Percentiles rank a stretch among this genome's conserved stretches.
These are phyloP conservation scores for Platanthera zijinensis DNA, from an alignment of 106 monocot species.

Conservation along the genomic window DNA sequence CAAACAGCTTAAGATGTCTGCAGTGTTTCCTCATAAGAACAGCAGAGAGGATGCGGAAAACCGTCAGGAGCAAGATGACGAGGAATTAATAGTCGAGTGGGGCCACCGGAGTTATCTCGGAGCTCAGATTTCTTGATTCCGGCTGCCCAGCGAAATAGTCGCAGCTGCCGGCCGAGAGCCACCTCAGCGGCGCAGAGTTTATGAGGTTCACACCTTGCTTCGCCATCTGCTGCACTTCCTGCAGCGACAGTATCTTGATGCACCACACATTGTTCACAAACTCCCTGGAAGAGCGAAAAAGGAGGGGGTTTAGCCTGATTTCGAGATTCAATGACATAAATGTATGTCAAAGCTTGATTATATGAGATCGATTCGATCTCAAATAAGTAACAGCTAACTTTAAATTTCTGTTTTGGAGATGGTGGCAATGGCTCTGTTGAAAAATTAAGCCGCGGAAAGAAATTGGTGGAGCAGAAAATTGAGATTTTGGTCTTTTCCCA, in stretches of 20 bases:
- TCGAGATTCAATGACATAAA: background rate
- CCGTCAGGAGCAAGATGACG: background rate
- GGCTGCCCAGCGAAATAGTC: background rate
- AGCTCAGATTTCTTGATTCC: constrained; percentile 26
- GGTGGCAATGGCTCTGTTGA: too few species aligned
- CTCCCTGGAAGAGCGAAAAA: constrained; percentile 40
- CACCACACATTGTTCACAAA: constrained; percentile 84
- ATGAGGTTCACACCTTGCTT: constrained; percentile 37
- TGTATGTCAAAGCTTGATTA: background rate
- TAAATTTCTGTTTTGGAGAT: too few species aligned
- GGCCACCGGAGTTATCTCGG: constrained; percentile 33
- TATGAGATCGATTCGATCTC: constrained; percentile 29
- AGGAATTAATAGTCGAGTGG: constrained; percentile 32
- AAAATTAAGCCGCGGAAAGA: too few species aligned
- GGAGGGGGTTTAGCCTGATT: background rate
- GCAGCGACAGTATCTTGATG: constrained; percentile 89
- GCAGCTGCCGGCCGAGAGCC: constrained; percentile 26
- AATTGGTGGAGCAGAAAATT: too few species aligned
- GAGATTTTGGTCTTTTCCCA: too few species aligned
- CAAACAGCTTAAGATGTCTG: background rate
- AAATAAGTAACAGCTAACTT: too few species aligned
- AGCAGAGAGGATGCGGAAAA: background rate
- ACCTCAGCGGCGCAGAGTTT: constrained; percentile 33
- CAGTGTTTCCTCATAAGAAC: background rate
- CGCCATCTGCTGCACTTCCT: constrained; percentile 87